Percentiles rank a stretch among this genome's conserved stretches.
Evolutionary conservation across 805 yeast genomes (phyloP).

Genomic region (Suhomyces sp.): DNA sequence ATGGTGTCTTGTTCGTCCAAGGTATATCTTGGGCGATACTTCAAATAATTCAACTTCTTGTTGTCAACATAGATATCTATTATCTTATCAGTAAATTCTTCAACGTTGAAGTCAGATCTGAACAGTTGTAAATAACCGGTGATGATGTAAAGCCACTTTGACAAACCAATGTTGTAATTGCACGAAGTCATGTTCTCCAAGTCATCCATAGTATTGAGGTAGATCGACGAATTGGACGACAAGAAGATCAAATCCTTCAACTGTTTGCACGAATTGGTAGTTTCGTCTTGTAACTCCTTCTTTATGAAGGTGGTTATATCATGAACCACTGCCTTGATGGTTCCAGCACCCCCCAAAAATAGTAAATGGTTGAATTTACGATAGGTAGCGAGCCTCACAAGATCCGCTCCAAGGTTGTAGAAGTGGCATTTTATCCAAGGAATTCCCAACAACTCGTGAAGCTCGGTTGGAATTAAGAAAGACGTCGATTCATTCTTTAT

Average conservation of each 20-base stretch:
- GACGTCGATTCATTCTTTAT: not conserved
- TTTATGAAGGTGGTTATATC: conserved; percentile 33
- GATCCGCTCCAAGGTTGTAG: conserved; percentile 33
- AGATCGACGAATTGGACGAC: conserved; percentile 8
- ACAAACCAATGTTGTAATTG: conserved; percentile 5
- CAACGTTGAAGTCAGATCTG: conserved; percentile 18
- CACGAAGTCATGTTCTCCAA: conserved; percentile 3
- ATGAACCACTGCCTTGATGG: conserved; percentile 30
- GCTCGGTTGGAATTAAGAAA: conserved; percentile 7
- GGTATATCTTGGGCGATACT: conserved; percentile 4
- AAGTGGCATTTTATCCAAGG: conserved; percentile 34
- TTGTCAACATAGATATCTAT: conserved; percentile 28
- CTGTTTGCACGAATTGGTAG: conserved; percentile 13
- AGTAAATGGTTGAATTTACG: conserved; percentile 27
- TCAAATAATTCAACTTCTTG: conserved; percentile 10
- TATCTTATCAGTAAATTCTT: conserved; percentile 27
- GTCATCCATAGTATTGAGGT: conserved; percentile 1
- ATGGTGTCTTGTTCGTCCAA: conserved; percentile 9
- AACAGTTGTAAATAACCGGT: conserved; percentile 26
- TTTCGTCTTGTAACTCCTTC: conserved; percentile 21
- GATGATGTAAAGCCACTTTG: conserved; percentile 23
- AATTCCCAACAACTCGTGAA: conserved; percentile 10
- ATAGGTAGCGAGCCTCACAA: conserved; percentile 30
- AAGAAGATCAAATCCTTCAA: conserved; percentile 20
- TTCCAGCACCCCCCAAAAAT: conserved; percentile 30